Base-by-base conservation (phyloP, 306 rosid species). In the Quillaja saponaria region DNA sequence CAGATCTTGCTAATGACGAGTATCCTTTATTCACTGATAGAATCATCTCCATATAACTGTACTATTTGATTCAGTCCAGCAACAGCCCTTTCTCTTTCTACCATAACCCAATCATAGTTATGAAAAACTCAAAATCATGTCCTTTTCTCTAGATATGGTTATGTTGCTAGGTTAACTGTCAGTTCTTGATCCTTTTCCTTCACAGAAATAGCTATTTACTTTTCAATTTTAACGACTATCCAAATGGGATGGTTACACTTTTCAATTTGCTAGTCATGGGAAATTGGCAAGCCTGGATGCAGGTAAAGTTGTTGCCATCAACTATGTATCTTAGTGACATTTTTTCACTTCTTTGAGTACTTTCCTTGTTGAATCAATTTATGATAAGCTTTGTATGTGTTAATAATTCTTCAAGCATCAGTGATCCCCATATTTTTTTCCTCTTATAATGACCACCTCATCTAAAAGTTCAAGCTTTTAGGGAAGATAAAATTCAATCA, bases 161-260 rank as follows among this genome's bases (percentile, higher is more conserved):
- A 7, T 55, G 44, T 19, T 57, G 17, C 10, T 48, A 64, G 45
- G 45, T 55, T 59, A 56, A 59, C 49, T 72, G 45, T 63, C 49
- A 19, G 39, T 60, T 70, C 71, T 71, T 73, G 61, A 37, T 73
- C 52, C 49, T 18, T 55, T 55, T 84, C 76, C 96, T 89, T 92
- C 72, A 92, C 99, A 64, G 34, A 63, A 77, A 58, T 72, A 92
- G 99, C 82, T 92, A 89, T 79, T 62, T 86, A 63, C 80, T 92
- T 71, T 89, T 89, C 71, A 92, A 92, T 77, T 92, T 92, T 71
- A 92, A 92, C 61, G 99, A 92, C 67, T 92, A 81, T 61, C 96
- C 99, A 5, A 92, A 86, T 72, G 99, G 99, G 58, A 89, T 92
- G 95, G 99, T 92, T 87, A 84, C 99, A 49, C 96, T 92, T 59